Evolutionary conservation across 177 flowering plant genomes (phyloP).

Genomic region (Vitis hybrid): DNA sequence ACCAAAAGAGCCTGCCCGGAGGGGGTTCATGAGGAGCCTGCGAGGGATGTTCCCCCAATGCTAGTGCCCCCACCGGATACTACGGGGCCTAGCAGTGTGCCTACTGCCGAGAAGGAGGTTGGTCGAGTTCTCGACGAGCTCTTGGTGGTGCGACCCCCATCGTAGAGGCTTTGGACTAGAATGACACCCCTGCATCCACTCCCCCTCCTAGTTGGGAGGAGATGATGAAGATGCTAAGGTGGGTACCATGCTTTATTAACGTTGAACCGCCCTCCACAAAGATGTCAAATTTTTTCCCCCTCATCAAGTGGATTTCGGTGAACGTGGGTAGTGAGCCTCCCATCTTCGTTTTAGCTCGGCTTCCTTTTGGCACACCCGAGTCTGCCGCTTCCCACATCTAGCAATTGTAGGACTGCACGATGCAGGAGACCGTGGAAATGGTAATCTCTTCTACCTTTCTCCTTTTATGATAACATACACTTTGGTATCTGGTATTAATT

Average conservation of each 20-base stretch:
- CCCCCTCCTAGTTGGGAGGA: accelerated
- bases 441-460: no score
- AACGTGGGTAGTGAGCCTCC: accelerated
- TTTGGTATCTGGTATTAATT: no score
- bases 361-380: accelerated
- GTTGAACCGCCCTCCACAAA: no score
- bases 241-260: no score
- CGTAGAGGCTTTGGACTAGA: accelerated
- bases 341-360: accelerated
- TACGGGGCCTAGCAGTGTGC: no score
- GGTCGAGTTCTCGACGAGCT: accelerated
- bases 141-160: accelerated
- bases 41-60: accelerated
- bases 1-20: no score
- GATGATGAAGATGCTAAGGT: accelerated
- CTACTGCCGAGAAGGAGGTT: no score
- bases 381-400: accelerated
- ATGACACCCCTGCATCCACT: no score
- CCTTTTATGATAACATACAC: no score
- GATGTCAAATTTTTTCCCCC: no score
- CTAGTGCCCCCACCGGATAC: accelerated
- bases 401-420: accelerated
- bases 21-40: accelerated
- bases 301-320: no score
- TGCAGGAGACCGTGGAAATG: no score